These are phyloP conservation scores for Botryotinia convoluta DNA, from an alignment of 2,329 filamentous ascomycete species.

Conservation along the genomic window DNA sequence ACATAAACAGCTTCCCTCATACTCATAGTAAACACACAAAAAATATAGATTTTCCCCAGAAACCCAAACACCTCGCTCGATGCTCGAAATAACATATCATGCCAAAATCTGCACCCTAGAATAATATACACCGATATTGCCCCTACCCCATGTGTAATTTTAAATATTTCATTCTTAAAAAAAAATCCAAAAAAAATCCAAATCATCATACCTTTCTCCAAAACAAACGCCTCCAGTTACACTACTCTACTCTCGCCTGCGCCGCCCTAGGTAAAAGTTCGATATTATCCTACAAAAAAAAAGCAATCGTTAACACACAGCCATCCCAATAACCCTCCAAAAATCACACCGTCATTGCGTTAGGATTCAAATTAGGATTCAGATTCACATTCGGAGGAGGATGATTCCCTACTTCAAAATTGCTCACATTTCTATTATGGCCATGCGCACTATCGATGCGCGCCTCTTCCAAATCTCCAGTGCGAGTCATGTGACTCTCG, in stretches of 20 bases:
- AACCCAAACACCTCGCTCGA: background rate
- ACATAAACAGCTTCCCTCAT: background rate
- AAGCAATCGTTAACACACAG: slow-evolving; percentile 11
- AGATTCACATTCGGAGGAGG: background rate
- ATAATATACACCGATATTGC: background rate
- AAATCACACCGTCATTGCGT: background rate
- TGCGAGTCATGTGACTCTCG: slow-evolving; percentile 6
- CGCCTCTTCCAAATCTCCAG: slow-evolving; percentile 21
- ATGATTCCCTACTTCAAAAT: slow-evolving; percentile 8
- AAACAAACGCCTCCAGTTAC: background rate
- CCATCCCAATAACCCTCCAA: background rate
- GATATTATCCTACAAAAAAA: slow-evolving; percentile 24
- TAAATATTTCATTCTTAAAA: too few relatives aligned
- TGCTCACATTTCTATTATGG: slow-evolving; percentile 12
- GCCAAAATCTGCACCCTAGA: background rate
- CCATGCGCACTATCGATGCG: slow-evolving; percentile 4
- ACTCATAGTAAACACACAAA: background rate
- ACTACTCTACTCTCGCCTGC: background rate
- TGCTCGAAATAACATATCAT: background rate
- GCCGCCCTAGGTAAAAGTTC: slow-evolving; percentile 21
- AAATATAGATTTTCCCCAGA: background rate
- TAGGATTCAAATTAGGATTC: background rate
- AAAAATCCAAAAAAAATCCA: too few relatives aligned
- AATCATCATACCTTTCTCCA: background rate
- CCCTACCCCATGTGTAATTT: background rate